A percentile compares a stretch with the other conserved stretches of the same genome.
Evolutionary conservation across 2,329 filamentous ascomycete species (phyloP).

Genomic region (Cercospora brassicicola): DNA sequence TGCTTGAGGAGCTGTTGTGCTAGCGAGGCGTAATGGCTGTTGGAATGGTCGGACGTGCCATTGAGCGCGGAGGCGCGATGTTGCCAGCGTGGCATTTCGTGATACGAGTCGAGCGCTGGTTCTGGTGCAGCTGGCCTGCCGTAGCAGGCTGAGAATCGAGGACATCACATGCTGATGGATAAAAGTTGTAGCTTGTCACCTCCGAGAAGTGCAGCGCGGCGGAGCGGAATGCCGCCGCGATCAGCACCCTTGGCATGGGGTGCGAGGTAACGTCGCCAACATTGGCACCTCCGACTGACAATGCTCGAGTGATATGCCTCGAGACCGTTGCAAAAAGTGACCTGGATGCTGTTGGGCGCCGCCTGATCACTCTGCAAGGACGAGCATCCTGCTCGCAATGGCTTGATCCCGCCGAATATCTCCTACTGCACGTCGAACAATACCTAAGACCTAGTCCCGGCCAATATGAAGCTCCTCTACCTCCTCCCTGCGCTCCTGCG

Average conservation of each 20-base stretch:
- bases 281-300: neutral
- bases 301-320: neutral
- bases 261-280: slow-evolving; percentile 4
- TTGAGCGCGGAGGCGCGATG: neutral
- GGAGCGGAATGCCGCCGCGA: neutral
- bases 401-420: neutral
- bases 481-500: slow-evolving; percentile 38
- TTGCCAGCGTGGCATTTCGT: neutral
- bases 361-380: neutral
- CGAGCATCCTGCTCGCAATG: neutral
- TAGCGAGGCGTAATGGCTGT: slow-evolving; percentile 1
- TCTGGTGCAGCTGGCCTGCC: slow-evolving; percentile 9
- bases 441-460: neutral
- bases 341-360: neutral
- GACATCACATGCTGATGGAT: slow-evolving; percentile 28
- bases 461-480: slow-evolving; percentile 31
- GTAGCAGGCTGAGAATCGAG: slow-evolving; percentile 21
- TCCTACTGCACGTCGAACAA: neutral
- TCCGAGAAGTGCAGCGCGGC: neutral
- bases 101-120: neutral
- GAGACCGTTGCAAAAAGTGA: neutral
- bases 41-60: neutral
- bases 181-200: neutral
- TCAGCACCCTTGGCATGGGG: neutral
- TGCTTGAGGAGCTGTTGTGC: neutral